Base-by-base conservation (phyloP, 352 stramenopile genomes). In the Chrysophaeum taylorii region DNA sequence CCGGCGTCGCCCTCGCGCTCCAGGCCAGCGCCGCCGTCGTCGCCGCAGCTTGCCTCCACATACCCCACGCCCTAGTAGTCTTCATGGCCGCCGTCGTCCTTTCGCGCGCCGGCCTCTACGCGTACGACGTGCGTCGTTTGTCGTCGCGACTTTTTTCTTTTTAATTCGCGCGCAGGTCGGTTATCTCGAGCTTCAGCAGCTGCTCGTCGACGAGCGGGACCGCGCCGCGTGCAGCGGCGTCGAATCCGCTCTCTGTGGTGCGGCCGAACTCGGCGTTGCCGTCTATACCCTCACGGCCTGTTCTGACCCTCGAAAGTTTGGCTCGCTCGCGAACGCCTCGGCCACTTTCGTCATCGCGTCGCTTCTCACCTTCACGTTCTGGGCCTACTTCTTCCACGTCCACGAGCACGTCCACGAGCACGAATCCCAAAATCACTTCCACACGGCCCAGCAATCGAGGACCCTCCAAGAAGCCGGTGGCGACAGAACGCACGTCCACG, bases 161-260 rank as follows among this genome's bases (percentile, higher is more conserved):
- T n/a, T n/a, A n/a, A n/a, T n/a, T n/a, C n/a, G n/a, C n/a, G n/a
- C n/a, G n/a, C n/a, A n/a, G n/a, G n/a, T 77, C n/a, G 73, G 73
- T 48, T 54, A 70, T 29, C 63, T 77, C 31, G 73, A 77, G 54
- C 73, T 77, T 60, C 70, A 77, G 54, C 73, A 77, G 70, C 69
- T 71, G 15, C 50, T 77, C 1, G 73, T 77, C 27, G 73, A 77
- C 41, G 73, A 74, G 68, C n/a, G 69, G 0, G 69, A 62, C 63
- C 69, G 73, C 29, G 72, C 69, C 60, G 73, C 73, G 16, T 69
- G 73, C 36, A 64, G 64, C 0, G 73, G 70, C 7, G 69, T 75
- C 25, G 73, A 77, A 45, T 69, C 70, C 2, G 54, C 73, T 9
- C 50, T 77, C 21, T 77, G 73, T 35, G 64, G 70, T 27, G 21